A percentile compares a stretch with the other conserved stretches of the same genome.
These are phyloP conservation scores for Neolentinus lepideus DNA, from an alignment of 1,284 basidiomycete species.

Conservation along the genomic window DNA sequence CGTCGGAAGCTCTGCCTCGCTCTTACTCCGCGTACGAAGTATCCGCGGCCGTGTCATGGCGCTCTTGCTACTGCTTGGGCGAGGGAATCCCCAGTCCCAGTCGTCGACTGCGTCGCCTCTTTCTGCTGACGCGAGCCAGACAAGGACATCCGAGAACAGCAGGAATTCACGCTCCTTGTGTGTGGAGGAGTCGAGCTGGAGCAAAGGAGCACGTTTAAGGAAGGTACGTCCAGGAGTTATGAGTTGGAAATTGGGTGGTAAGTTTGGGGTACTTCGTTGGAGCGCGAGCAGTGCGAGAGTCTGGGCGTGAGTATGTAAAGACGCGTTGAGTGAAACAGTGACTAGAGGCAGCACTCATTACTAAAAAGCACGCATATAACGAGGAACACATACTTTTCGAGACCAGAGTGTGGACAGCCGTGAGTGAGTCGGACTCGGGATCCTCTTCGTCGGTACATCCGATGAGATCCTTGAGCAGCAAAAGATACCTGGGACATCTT, in stretches of 20 bases:
- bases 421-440: conserved; percentile 54
- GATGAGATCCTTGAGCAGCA: conserved; percentile 76
- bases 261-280: conserved; percentile 65
- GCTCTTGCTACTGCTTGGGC: conserved; percentile 8
- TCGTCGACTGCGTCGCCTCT: conserved; percentile 19
- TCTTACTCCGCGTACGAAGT: conserved; percentile 47
- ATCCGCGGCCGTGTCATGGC: conserved; percentile 26
- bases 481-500: conserved; percentile 78
- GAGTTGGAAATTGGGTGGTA: conserved; percentile 58
- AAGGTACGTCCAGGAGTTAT: conserved; percentile 75
- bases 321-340: conserved; percentile 69
- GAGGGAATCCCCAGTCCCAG: conserved; percentile 13
- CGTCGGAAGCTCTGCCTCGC: conserved; percentile 46
- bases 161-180: conserved; percentile 65
- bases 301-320: conserved; percentile 69
- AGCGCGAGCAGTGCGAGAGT: conserved; percentile 68
- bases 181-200: conserved; percentile 45
- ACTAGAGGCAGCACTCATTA: conserved; percentile 38
- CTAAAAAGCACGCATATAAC: conserved; percentile 3
- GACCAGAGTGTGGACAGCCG: conserved; percentile 55
- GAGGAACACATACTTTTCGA: conserved; percentile 53
- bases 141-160: conserved; percentile 73
- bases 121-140: conserved; percentile 66
- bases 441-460: conserved; percentile 55
- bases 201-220: conserved; percentile 57